These are phyloP conservation scores for Pythium oligandrum DNA, from an alignment of 352 stramenopile genomes.

Conservation along the genomic window DNA sequence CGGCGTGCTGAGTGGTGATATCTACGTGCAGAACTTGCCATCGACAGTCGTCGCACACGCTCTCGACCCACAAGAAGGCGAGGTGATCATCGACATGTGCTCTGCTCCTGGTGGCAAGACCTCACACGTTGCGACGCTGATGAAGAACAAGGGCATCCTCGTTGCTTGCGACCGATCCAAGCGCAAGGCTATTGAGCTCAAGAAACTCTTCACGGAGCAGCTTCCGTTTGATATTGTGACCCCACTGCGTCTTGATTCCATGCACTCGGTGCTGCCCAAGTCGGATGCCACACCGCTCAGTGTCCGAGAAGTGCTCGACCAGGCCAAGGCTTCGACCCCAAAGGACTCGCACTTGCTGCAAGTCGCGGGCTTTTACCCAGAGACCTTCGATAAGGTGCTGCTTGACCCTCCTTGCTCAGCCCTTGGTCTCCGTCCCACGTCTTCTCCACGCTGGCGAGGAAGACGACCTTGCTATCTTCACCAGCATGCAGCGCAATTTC, in stretches of 20 bases:
- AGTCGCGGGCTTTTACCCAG: constrained; percentile 84
- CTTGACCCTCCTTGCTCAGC: constrained; percentile 91
- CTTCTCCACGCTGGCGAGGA: constrained; percentile 78
- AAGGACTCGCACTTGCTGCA: constrained; percentile 64
- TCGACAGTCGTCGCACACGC: constrained; percentile 89
- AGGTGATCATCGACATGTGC: constrained; percentile 94
- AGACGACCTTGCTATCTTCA: constrained; percentile 69
- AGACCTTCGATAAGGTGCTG: constrained; percentile 93
- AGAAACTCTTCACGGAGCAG: constrained; percentile 66
- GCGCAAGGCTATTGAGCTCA: constrained; percentile 78
- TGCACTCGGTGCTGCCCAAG: constrained; percentile 73
- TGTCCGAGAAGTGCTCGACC: constrained; percentile 61
- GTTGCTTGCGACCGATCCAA: constrained; percentile 90
- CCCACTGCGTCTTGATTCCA: constrained; percentile 81
- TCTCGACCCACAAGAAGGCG: constrained; percentile 73
- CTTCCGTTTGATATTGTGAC: constrained; percentile 56
- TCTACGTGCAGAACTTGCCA: constrained; percentile 93
- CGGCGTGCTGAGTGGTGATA: constrained; percentile 66
- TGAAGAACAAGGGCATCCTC: constrained; percentile 83
- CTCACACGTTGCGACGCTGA: constrained; percentile 89
- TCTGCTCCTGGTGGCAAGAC: constrained; percentile 92
- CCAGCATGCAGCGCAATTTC: constrained; percentile 87
- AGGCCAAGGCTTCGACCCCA: constrained; percentile 30
- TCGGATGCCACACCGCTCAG: constrained; percentile 24
- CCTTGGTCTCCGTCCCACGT: constrained; percentile 85